These are phyloP conservation scores for Xylaria sp. DNA, from an alignment of 495 filamentous ascomycete genomes.

Conservation along the genomic window DNA sequence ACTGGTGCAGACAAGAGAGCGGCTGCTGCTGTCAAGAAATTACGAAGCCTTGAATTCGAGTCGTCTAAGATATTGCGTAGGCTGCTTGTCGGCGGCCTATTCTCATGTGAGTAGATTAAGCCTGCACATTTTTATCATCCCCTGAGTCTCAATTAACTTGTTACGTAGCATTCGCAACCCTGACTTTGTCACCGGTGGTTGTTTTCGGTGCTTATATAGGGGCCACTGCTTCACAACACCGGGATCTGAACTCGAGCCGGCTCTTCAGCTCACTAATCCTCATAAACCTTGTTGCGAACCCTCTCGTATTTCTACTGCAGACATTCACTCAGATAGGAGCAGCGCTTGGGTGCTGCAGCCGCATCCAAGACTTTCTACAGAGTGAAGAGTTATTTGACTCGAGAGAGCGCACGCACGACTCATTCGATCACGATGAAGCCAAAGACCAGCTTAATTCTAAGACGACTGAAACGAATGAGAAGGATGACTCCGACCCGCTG, in stretches of 20 bases:
- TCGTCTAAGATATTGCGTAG: constrained; percentile 57
- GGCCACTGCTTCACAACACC: constrained; percentile 15
- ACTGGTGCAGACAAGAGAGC: constrained; percentile 52
- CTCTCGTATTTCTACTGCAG: constrained; percentile 39
- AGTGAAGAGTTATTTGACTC: constrained; percentile 21
- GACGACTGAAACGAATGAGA: neutral
- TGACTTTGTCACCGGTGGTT: constrained; percentile 17
- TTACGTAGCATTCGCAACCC: constrained; percentile 7
- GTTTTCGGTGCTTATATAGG: constrained; percentile 25
- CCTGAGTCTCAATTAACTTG: neutral
- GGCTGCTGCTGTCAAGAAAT: constrained; percentile 48
- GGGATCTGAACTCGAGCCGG: constrained; percentile 27
- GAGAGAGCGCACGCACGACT: neutral
- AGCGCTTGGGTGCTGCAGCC: constrained; percentile 36
- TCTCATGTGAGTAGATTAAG: constrained; percentile 10
- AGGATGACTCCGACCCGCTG: neutral
- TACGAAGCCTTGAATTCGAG: constrained; percentile 59
- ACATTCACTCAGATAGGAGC: constrained; percentile 33
- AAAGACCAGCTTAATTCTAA: neutral
- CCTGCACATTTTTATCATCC: neutral
- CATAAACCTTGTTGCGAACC: constrained; percentile 42
- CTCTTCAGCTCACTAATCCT: constrained; percentile 46
- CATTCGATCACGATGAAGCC: neutral
- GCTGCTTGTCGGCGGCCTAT: constrained; percentile 11
- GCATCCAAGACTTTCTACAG: constrained; percentile 38